These are phyloP conservation scores for Pholiota conissans DNA, from an alignment of 768 basidiomycete genomes.

Conservation along the genomic window DNA sequence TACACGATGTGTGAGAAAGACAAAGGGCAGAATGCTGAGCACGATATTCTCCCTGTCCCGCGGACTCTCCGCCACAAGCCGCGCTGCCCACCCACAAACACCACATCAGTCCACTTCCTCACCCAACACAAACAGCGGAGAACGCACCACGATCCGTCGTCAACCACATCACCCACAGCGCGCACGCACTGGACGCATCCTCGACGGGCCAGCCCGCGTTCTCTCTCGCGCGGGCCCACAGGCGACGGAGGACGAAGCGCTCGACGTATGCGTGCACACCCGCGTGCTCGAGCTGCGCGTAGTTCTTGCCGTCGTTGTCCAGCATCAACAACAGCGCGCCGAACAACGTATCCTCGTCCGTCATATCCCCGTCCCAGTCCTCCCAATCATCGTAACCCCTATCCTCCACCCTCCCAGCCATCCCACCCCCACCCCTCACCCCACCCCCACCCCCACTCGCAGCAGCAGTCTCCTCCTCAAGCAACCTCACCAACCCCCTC, in stretches of 20 bases:
- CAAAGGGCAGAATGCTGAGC: slow-evolving; percentile 27
- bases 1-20: slow-evolving; percentile 50
- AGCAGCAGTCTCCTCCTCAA: not conserved
- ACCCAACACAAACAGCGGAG: slow-evolving; percentile 5
- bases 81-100: too few species aligned
- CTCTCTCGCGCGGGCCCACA: slow-evolving; percentile 58
- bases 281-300: slow-evolving; percentile 52
- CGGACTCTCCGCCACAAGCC: slow-evolving; percentile 25
- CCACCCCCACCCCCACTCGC: not conserved
- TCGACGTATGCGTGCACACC: slow-evolving; percentile 48
- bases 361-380: slow-evolving; percentile 21
- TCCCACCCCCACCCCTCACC: not conserved
- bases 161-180: slow-evolving; percentile 67
- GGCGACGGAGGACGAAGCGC: slow-evolving; percentile 40
- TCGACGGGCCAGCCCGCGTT: slow-evolving; percentile 52
- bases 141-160: slow-evolving; percentile 50
- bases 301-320: slow-evolving; percentile 71
- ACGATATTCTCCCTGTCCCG: slow-evolving; percentile 29
- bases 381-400: not conserved
- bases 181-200: slow-evolving; percentile 46
- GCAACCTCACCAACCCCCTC: not conserved
- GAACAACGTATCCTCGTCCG: slow-evolving; percentile 42
- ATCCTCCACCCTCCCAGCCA: too few species aligned
- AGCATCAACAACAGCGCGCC: slow-evolving; percentile 54
- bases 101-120: too few species aligned